phyloP scores from a whole-genome alignment of 1,284 basidiomycete genomes.

The Ceratobasidium sp. region DNA sequence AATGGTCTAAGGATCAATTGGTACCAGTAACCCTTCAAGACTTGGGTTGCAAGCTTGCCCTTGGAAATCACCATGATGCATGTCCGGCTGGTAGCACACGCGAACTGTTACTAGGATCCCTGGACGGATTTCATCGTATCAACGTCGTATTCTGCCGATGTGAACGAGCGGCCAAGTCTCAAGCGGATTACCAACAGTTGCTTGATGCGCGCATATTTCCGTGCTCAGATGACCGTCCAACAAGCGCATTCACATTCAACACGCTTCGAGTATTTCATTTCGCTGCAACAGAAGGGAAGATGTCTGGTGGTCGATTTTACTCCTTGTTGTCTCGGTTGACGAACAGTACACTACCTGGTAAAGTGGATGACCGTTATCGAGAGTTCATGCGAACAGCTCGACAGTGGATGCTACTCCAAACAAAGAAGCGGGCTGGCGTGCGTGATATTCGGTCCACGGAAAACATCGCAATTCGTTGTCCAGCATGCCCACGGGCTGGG shows the following conservation, averaged over 20 bases:
- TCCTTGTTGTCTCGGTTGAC: background rate
- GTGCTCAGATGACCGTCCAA: background rate
- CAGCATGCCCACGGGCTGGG: background rate
- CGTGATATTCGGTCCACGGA: background rate
- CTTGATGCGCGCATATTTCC: constrained; percentile 21
- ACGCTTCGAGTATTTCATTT: background rate
- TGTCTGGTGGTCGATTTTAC: constrained; percentile 2
- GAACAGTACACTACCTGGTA: background rate
- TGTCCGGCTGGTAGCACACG: background rate
- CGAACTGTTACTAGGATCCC: background rate
- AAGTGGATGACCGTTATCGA: constrained; percentile 13
- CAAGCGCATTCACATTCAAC: constrained; percentile 3
- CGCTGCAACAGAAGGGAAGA: background rate
- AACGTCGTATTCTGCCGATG: background rate
- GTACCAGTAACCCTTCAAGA: background rate
- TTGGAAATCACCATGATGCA: background rate
- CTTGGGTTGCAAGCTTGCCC: background rate
- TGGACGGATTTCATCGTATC: background rate
- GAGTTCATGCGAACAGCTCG: constrained; percentile 1
- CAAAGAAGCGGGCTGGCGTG: background rate
- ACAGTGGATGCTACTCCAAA: background rate
- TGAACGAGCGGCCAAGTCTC: background rate
- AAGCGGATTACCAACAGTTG: background rate
- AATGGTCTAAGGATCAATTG: background rate
- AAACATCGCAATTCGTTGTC: background rate